phyloP scores from a whole-genome alignment of 164 flowering plant species.

The Stephania japonica region DNA sequence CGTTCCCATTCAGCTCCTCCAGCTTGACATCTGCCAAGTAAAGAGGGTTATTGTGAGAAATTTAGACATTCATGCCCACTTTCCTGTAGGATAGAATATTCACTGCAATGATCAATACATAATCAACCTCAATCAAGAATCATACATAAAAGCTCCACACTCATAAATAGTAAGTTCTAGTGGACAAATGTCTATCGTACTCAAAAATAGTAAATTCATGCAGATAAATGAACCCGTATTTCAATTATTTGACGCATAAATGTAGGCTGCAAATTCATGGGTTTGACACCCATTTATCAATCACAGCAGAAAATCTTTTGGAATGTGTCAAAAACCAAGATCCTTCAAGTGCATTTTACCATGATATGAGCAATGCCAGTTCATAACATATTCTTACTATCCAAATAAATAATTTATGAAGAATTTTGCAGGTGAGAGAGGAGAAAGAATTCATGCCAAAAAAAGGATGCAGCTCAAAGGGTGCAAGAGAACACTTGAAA shows the following conservation, averaged over 20 bases:
- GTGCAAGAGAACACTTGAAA: no score
- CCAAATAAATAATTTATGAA: no score
- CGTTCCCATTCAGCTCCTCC: conserved; percentile 38
- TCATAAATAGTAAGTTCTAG: not conserved
- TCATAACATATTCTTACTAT: no score
- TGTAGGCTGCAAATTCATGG: not conserved
- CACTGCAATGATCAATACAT: not conserved
- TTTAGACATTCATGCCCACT: not conserved
- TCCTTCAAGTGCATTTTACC: no score
- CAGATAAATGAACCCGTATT: not conserved
- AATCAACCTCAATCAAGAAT: not conserved
- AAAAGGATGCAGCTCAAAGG: no score
- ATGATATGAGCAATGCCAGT: no score
- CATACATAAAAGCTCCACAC: not conserved
- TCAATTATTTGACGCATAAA: not conserved
- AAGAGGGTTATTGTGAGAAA: not conserved
- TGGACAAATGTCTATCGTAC: not conserved
- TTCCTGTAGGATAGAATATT: not conserved
- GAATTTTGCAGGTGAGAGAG: no score
- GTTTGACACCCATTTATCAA: not conserved
- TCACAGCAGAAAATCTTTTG: no score
- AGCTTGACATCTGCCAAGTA: conserved; percentile 30
- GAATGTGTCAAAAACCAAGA: no score
- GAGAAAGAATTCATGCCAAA: no score
- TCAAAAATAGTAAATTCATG: not conserved